Percentiles rank a stretch among this genome's conserved stretches.
Evolutionary conservation across 139 green algal genomes (phyloP).

Genomic region (Chlorella vulgaris): DNA sequence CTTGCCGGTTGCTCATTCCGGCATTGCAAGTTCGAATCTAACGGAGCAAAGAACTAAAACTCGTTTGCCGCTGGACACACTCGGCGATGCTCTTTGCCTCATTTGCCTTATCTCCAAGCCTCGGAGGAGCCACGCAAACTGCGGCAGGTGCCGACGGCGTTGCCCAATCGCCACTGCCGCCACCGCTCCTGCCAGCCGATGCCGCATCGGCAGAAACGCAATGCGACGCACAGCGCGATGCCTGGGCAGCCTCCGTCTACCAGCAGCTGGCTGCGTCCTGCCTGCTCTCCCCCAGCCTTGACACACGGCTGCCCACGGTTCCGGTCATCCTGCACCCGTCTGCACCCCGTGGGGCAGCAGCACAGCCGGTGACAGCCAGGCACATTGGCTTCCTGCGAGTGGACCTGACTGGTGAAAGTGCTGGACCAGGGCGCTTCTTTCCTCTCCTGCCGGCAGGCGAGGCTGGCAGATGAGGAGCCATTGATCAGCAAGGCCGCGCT

Average conservation of each 20-base stretch:
- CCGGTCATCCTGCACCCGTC: slow-evolving; percentile 34
- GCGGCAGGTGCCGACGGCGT: background rate
- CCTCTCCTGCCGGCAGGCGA: slow-evolving; percentile 1
- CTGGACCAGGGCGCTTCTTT: slow-evolving; percentile 25
- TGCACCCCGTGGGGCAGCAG: slow-evolving; percentile 4
- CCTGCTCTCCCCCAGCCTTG: background rate
- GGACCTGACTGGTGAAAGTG: background rate
- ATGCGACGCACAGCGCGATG: background rate
- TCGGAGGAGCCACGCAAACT: background rate
- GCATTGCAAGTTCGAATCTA: background rate
- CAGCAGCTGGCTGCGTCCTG: background rate
- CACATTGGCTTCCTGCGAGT: slow-evolving; percentile 28
- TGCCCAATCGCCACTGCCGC: background rate
- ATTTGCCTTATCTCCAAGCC: background rate
- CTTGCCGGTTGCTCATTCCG: too few species aligned
- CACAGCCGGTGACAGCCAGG: slow-evolving; percentile 11
- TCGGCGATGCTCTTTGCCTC: background rate
- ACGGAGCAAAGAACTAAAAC: background rate
- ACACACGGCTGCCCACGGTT: background rate
- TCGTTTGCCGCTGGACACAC: background rate
- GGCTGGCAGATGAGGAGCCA: too few species aligned
- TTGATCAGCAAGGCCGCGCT: too few species aligned
- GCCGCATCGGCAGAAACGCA: too few species aligned
- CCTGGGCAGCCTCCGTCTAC: slow-evolving; percentile 17
- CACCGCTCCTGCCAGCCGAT: background rate